A percentile compares a stretch with the other conserved stretches of the same genome.
Evolutionary conservation across 2,329 filamentous ascomycete genomes (phyloP).

Genomic region (Amauroascus verrucosus): DNA sequence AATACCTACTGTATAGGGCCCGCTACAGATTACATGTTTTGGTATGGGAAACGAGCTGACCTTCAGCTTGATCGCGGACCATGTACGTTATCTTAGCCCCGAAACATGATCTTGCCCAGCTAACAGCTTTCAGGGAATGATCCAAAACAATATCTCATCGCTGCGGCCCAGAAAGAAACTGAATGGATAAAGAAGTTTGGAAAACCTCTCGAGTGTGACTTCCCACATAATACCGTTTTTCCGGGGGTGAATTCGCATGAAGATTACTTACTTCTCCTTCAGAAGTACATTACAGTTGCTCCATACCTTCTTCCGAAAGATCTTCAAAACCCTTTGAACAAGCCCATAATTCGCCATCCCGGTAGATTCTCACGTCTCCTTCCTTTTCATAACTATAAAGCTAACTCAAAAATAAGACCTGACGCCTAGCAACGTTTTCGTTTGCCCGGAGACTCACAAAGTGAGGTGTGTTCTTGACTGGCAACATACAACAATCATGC

Average conservation of each 20-base stretch:
- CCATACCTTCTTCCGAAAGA: constrained; percentile 19
- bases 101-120: neutral
- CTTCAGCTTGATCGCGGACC: constrained; percentile 20
- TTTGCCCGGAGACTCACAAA: constrained; percentile 10
- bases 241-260: constrained; percentile 15
- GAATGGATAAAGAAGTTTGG: constrained; percentile 17
- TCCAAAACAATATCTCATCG: constrained; percentile 15
- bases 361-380: neutral
- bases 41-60: constrained; percentile 18
- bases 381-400: neutral
- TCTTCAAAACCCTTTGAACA: constrained; percentile 9
- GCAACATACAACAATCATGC: constrained; percentile 13
- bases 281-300: constrained; percentile 19
- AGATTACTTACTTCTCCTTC: constrained; percentile 18
- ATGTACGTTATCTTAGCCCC: constrained; percentile 18
- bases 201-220: constrained; percentile 18
- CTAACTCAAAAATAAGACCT: constrained; percentile 3
- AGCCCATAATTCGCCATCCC: constrained; percentile 19
- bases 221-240: constrained; percentile 20
- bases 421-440: constrained; percentile 12
- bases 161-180: constrained; percentile 18
- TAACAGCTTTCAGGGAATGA: constrained; percentile 13
- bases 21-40: constrained; percentile 23
- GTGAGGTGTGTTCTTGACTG: constrained; percentile 14
- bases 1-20: constrained; percentile 18